A percentile compares a stretch with the other conserved stretches of the same genome.
Evolutionary conservation across 345 rosid genomes (phyloP).

Genomic region (Gynandropsis gynandra): DNA sequence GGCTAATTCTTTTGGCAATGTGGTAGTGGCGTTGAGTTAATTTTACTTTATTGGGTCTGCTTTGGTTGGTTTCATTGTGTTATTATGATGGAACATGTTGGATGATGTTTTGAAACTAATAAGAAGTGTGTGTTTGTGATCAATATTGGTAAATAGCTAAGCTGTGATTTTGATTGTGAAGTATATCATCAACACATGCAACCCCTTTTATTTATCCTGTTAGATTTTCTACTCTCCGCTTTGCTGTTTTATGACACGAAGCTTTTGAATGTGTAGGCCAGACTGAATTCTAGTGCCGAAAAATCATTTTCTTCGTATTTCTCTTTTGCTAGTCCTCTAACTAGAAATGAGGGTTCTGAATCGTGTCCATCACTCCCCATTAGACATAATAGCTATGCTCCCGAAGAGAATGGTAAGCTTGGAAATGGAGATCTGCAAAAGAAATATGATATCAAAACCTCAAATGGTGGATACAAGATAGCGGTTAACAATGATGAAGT

Average conservation of each 20-base stretch:
- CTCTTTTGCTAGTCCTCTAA: conserved; percentile 39
- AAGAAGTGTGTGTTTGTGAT: too few relatives aligned
- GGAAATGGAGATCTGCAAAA: conserved; percentile 17
- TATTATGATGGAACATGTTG: too few relatives aligned
- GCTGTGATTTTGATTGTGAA: neutral
- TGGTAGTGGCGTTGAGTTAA: too few relatives aligned
- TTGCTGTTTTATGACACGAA: conserved; percentile 17
- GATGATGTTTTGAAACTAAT: too few relatives aligned
- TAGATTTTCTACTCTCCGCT: neutral
- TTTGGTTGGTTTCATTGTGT: too few relatives aligned
- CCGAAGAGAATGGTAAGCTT: conserved; percentile 21
- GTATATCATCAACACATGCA: neutral
- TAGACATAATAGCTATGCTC: conserved; percentile 34
- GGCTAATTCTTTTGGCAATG: too few relatives aligned
- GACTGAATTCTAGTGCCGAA: conserved; percentile 34
- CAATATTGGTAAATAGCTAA: too few relatives aligned
- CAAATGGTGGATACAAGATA: conserved; percentile 12
- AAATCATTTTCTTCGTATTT: conserved; percentile 44
- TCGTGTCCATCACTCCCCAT: conserved; percentile 40
- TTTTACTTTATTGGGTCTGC: too few relatives aligned
- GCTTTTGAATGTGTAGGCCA: conserved; percentile 54
- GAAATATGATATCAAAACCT: conserved; percentile 10
- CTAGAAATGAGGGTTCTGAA: conserved; percentile 31
- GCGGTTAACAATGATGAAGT: conserved; percentile 11
- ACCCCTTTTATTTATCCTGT: neutral